Percentiles rank a stretch among this genome's conserved stretches.
phyloP scores from a whole-genome alignment of 768 basidiomycete species.

The Dioszegia hungarica region DNA sequence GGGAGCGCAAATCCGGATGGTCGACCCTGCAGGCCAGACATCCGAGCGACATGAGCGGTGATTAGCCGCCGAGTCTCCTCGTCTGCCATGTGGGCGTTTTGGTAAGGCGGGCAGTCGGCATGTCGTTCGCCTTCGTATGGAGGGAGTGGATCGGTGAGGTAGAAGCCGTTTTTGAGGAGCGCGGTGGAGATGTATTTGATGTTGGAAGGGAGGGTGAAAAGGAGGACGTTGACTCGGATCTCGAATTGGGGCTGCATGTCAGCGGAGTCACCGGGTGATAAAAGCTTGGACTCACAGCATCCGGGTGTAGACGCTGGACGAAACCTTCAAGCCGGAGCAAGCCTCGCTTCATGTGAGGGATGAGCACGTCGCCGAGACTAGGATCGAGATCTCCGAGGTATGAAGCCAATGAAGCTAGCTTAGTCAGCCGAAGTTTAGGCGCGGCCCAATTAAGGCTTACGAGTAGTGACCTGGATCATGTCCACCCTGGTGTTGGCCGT shows the following conservation, averaged over 20 bases:
- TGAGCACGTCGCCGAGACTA: conserved; percentile 20
- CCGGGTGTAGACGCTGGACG: conserved; percentile 35
- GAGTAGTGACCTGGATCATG: conserved; percentile 36
- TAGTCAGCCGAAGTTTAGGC: too few relatives aligned
- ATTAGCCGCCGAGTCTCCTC: conserved; percentile 16
- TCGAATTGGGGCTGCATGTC: conserved; percentile 44
- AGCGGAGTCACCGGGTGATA: conserved; percentile 11
- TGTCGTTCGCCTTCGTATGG: conserved; percentile 60
- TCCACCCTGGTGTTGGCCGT: conserved; percentile 8
- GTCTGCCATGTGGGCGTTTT: conserved; percentile 68
- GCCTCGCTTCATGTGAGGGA: conserved; percentile 35
- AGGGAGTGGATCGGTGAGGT: conserved; percentile 74
- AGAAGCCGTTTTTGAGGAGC: conserved; percentile 62
- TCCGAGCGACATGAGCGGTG: neutral
- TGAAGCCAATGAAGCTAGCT: conserved; percentile 20
- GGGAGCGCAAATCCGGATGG: neutral
- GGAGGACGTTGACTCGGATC: conserved; percentile 73
- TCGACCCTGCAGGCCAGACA: neutral
- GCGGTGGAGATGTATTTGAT: conserved; percentile 74
- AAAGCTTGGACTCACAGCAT: conserved; percentile 27
- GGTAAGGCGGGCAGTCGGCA: conserved; percentile 64
- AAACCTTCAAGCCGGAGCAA: conserved; percentile 47
- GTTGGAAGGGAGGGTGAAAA: conserved; percentile 92
- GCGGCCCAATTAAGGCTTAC: too few relatives aligned
- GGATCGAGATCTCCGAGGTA: conserved; percentile 46